Conservation (phyloP, 345 rosid genomes). For the Acer negundo region DNA sequence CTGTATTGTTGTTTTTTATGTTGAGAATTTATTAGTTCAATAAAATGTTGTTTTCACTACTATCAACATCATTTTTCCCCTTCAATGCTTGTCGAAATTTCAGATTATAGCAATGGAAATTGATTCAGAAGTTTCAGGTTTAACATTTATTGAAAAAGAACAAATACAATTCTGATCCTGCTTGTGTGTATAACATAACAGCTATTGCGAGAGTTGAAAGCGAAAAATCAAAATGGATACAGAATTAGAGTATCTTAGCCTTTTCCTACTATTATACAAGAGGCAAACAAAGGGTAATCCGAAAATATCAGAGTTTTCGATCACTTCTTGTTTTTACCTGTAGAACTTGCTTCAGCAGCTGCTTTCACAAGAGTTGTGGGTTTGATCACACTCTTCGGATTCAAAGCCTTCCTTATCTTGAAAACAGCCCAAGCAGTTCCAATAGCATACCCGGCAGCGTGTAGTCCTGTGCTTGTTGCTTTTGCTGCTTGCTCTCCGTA, state of each 20-base stretch:
- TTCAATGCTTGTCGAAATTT: too few species aligned
- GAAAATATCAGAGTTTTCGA: too few species aligned
- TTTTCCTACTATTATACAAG: too few species aligned
- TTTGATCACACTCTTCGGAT: slow-evolving; percentile 73
- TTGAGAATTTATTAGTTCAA: too few species aligned
- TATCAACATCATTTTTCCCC: too few species aligned
- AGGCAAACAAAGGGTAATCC: too few species aligned
- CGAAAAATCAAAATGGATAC: background rate
- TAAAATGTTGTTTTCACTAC: too few species aligned
- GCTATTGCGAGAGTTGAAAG: too few species aligned
- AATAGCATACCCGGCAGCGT: slow-evolving; percentile 85
- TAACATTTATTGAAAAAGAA: too few species aligned
- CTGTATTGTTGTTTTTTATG: too few species aligned
- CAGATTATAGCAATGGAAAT: too few species aligned
- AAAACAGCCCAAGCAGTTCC: slow-evolving; percentile 97
- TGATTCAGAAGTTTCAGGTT: too few species aligned
- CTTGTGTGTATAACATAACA: background rate
- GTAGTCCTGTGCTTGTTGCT: slow-evolving; percentile 72
- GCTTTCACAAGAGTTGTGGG: slow-evolving; percentile 72
- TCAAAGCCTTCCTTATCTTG: slow-evolving; percentile 82
- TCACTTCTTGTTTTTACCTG: slow-evolving; percentile 42
- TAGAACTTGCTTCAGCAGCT: slow-evolving; percentile 48
- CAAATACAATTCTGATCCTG: background rate
- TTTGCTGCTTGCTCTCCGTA: slow-evolving; percentile 78
- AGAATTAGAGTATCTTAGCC: background rate